Evolutionary conservation across 768 basidiomycete genomes (phyloP).

Genomic region (Hygrophoropsis aurantiaca): DNA sequence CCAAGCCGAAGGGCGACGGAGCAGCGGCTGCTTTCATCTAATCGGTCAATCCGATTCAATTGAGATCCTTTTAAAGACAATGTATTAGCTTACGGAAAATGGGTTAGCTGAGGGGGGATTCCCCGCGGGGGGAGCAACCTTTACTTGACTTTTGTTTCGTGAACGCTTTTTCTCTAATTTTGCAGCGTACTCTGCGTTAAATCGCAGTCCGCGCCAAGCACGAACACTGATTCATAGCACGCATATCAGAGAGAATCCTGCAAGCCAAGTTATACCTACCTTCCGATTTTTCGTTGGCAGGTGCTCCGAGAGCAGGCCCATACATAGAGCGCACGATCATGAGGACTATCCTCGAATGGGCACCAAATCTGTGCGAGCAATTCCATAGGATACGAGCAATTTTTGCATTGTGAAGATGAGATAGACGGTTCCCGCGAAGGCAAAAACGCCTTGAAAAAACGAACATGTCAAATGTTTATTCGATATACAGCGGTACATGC

Average conservation of each 20-base stretch:
- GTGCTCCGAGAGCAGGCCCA: conserved; percentile 74
- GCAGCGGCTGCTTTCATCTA: conserved; percentile 28
- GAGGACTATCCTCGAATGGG: conserved; percentile 80
- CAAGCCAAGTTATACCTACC: conserved; percentile 47
- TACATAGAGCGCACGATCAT: conserved; percentile 82
- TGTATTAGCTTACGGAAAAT: conserved; percentile 54
- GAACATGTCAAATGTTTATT: conserved; percentile 42
- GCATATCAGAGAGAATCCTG: neutral
- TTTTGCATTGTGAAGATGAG: conserved; percentile 66
- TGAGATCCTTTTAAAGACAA: neutral
- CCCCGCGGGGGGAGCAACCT: conserved; percentile 34
- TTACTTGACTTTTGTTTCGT: conserved; percentile 37
- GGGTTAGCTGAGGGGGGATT: conserved; percentile 53
- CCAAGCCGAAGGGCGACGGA: conserved; percentile 50
- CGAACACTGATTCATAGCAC: conserved; percentile 53
- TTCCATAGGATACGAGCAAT: conserved; percentile 74
- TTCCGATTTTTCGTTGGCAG: conserved; percentile 77
- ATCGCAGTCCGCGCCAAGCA: conserved; percentile 76
- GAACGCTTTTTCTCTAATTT: conserved; percentile 62
- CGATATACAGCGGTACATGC: conserved; percentile 45
- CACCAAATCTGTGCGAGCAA: conserved; percentile 88
- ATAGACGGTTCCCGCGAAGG: conserved; percentile 60
- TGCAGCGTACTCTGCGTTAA: conserved; percentile 71
- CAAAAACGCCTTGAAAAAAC: conserved; percentile 66
- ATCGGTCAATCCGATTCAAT: conserved; percentile 4